Evolutionary conservation across 768 basidiomycete species (phyloP), one percentile per base, ranked within the genome.

Genomic region (Tulasnella sp.): DNA sequence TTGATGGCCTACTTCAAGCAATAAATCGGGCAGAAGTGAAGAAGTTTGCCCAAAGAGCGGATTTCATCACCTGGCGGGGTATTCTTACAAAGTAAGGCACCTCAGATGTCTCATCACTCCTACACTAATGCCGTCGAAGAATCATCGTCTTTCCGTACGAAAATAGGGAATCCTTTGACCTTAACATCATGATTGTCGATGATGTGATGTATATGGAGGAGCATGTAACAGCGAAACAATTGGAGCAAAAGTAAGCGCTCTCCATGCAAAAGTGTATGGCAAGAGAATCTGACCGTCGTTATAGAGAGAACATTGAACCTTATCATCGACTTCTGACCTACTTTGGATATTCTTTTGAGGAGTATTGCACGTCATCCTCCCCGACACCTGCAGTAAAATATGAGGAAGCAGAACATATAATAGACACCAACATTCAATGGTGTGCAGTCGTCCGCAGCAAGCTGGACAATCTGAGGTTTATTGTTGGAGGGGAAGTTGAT

Each of bases 401-500:
- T 15, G 55, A 63, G 12, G 62, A 64, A 63, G 28, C 27, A 28
- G 55, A 61, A 2, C 82, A 79, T 1, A 79, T 84, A 54, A 86
- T 91, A 10, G 73, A 92, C 61, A 91, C 87, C 9, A 89, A 89
- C 58, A 74, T 84, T 0, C 87, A 91, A 58, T 91, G 88, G 88
- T 91, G 89, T 60, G 79, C 77, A 54, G 80, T 93, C 45, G 83
- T 89, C 39, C 85, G 86, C 64, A 88, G 86, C 3, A 87, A 84
- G 55, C 72, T 91, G 22, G 84, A 80, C 0, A 71, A 77, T 49
- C 74, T 71, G 24, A 70, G 85, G 35, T 66, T 87, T 45, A 67
- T 93, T 52, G 77, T 91, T 41, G 89, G 89, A 1, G 89, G 90
- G 4, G 89, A 92, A 65, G 89, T 93, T 5, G 89, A 93, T 63